Evolutionary conservation across 139 green algal genomes (phyloP), one percentile per base, ranked within the genome.

Genomic region (Monoraphidium neglectum): DNA sequence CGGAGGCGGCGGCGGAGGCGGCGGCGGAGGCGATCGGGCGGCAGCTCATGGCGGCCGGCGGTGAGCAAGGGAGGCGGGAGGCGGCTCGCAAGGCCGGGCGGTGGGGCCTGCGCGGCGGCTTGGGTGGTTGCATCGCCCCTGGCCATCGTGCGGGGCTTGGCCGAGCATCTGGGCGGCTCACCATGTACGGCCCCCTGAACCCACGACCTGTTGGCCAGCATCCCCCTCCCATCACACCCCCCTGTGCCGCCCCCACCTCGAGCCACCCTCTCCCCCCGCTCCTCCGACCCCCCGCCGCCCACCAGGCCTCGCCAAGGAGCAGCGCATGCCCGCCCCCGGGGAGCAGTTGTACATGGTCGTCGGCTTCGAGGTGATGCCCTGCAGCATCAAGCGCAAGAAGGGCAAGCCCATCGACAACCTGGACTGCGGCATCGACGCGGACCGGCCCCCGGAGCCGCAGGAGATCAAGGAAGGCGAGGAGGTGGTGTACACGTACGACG

Each of bases 321-420:
- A 47, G 46, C 10, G n/a, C 40, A 3, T 24, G 28, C 33, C 4
- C 15, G 16, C 61, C 24, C 23, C 57, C 60, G 3, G 40, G 15
- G 15, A 46, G 8, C 43, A 51, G 43, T 79, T 87, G 46, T 95
- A 87, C 79, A 94, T 95, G 87, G 83, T 98, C 21, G 94, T 98
- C 4, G 94, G 94, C 57, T 98, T 98, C 84, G 93, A 98, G 84
- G 93, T 97, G 59, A 85, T 90, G 35, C 88, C 92, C 10, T 98
- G 95, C 88, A 94, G 87, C 82, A 92, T 97, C 65, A 63, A 81
- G 71, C 90, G 92, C 54, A 67, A 82, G 26, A 57, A 88, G 1
- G 87, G 89, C 28, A 70, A 86, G 49, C 60, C 78, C 4, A 66
- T 94, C 3, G 88, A 93, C 77, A 60, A 84, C 33, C 73, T 95